These are phyloP conservation scores for Lepidopterella palustris DNA, from an alignment of 495 filamentous ascomycete genomes.

Conservation along the genomic window DNA sequence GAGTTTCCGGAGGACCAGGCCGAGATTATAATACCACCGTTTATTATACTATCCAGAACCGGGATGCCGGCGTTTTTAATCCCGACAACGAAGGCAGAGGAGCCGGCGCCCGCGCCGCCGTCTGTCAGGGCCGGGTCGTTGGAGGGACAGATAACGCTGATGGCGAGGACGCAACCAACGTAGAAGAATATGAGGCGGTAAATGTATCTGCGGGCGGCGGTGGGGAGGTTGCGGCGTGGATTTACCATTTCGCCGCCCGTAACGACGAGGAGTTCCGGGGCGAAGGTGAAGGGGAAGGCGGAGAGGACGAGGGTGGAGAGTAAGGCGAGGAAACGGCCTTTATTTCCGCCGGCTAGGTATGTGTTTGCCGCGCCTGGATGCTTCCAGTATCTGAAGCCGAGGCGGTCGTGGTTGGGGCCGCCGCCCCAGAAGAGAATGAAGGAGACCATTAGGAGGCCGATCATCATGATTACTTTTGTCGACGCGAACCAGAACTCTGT, in stretches of 20 bases:
- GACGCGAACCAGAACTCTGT: constrained; percentile 54
- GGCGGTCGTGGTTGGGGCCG: constrained; percentile 44
- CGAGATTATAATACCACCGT: constrained; percentile 62
- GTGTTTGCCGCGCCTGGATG: constrained; percentile 35
- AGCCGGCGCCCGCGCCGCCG: constrained; percentile 46
- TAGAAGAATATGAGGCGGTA: constrained; percentile 53
- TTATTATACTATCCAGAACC: constrained; percentile 57
- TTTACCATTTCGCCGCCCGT: constrained; percentile 43
- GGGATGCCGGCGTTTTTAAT: constrained; percentile 49
- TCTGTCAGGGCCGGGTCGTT: constrained; percentile 49
- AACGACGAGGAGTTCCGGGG: constrained; percentile 50
- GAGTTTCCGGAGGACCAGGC: constrained; percentile 62
- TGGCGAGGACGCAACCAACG: constrained; percentile 51
- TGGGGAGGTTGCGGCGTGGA: constrained; percentile 47
- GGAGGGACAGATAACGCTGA: constrained; percentile 50
- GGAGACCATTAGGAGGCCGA: constrained; percentile 60
- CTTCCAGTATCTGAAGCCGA: constrained; percentile 39
- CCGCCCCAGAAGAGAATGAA: constrained; percentile 61
- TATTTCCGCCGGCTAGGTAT: constrained; percentile 43
- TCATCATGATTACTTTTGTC: constrained; percentile 59
- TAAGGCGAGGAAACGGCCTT: constrained; percentile 43
- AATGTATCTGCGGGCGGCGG: constrained; percentile 46
- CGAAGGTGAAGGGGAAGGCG: constrained; percentile 52
- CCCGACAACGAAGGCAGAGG: constrained; percentile 55
- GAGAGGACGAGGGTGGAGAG: constrained; percentile 41